phyloP scores from a whole-genome alignment of 805 yeast genomes.

The Yarrowia hollandica region DNA sequence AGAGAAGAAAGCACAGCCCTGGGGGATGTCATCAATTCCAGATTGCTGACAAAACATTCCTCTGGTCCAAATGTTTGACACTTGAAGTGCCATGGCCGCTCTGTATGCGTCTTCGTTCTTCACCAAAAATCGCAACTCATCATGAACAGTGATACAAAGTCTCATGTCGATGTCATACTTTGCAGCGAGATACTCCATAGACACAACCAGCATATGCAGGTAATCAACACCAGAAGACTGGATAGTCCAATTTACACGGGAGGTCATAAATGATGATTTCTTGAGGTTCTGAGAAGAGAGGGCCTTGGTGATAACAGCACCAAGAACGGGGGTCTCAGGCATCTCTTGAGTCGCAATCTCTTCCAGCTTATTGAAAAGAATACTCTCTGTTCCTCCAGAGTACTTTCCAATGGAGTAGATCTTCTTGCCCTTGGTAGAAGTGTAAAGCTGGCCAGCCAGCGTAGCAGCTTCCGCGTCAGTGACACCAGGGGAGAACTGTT shows the following conservation, averaged over 20 bases:
- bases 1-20: conserved; percentile 92
- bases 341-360: conserved; percentile 75
- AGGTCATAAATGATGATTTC: conserved; percentile 70
- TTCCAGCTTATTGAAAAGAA: conserved; percentile 86
- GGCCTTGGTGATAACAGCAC: conserved; percentile 91
- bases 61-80: conserved; percentile 92
- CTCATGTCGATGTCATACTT: conserved; percentile 72
- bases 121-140: conserved; percentile 82
- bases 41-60: conserved; percentile 92
- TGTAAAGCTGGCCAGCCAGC: conserved; percentile 68
- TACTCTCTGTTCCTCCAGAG: conserved; percentile 88
- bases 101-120: conserved; percentile 71
- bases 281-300: conserved; percentile 65
- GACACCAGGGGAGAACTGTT: conserved; percentile 75
- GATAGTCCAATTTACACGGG: conserved; percentile 95
- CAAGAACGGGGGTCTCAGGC: conserved; percentile 88
- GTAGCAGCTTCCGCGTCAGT: conserved; percentile 63
- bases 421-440: conserved; percentile 76
- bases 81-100: conserved; percentile 80
- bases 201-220: conserved; percentile 74
- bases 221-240: conserved; percentile 98
- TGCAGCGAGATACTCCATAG: conserved; percentile 80
- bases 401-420: conserved; percentile 27
- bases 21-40: conserved; percentile 88
- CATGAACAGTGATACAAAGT: conserved; percentile 86